These are phyloP conservation scores for Penicillium sp. DNA, from an alignment of 2,329 filamentous ascomycete species.

Conservation along the genomic window DNA sequence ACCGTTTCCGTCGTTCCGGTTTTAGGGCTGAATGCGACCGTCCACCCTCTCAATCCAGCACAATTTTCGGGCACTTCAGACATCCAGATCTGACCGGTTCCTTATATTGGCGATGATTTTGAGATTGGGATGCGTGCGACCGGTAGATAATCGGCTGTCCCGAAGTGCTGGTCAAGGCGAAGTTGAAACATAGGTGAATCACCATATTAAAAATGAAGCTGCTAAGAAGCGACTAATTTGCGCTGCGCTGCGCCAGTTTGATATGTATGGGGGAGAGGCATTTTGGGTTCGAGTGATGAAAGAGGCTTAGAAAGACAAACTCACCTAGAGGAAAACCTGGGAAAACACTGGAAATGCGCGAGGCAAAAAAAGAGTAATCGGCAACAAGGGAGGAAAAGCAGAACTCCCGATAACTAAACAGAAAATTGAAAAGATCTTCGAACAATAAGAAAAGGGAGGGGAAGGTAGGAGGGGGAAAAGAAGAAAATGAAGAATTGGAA, in stretches of 20 bases:
- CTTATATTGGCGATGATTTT: neutral
- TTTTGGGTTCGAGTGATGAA: conserved; percentile 12
- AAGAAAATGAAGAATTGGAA: conserved; percentile 27
- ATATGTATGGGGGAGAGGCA: neutral
- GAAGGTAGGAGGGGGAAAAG: conserved; percentile 19
- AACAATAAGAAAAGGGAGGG: conserved; percentile 28
- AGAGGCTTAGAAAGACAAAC: conserved; percentile 12
- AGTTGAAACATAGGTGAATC: neutral
- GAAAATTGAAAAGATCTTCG: conserved; percentile 26
- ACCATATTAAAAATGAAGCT: neutral
- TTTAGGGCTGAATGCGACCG: conserved; percentile 16
- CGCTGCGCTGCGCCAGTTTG: neutral
- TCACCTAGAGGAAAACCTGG: conserved; percentile 22
- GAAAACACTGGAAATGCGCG: conserved; percentile 22
- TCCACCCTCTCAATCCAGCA: neutral
- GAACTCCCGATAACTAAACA: conserved; percentile 26
- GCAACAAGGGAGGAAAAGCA: conserved; percentile 23
- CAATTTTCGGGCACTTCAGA: neutral
- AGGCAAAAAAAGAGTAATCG: conserved; percentile 17
- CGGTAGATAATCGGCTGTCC: neutral
- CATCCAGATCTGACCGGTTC: neutral
- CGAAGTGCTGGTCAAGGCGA: conserved; percentile 4
- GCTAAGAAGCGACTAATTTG: neutral
- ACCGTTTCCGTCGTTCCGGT: conserved; percentile 22
- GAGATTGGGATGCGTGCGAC: neutral